Conservation (phyloP, 768 basidiomycete species). For the Termitomyces sp. region DNA sequence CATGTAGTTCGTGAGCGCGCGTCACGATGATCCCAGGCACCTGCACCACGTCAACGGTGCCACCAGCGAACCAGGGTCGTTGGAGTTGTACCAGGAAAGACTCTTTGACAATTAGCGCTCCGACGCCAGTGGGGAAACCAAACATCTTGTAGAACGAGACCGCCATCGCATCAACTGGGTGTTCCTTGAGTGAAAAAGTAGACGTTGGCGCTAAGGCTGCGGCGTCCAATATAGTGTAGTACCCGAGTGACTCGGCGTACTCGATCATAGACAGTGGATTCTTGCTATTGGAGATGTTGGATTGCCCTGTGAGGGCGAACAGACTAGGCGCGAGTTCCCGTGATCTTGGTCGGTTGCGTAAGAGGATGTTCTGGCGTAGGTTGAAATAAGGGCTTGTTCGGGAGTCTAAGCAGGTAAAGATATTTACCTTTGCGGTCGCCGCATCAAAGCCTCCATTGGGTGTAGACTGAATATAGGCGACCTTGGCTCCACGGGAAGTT, state of each 20-base stretch:
- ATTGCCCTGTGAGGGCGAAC: constrained; percentile 77
- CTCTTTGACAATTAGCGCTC: constrained; percentile 74
- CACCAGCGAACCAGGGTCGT: constrained; percentile 85
- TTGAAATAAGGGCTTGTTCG: constrained; percentile 23
- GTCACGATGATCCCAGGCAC: constrained; percentile 75
- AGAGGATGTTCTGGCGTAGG: constrained; percentile 50
- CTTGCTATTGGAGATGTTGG: constrained; percentile 80
- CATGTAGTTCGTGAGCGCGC: constrained; percentile 54
- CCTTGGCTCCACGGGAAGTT: constrained; percentile 47
- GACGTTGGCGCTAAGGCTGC: constrained; percentile 80
- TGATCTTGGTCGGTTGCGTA: constrained; percentile 46
- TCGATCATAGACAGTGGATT: constrained; percentile 61
- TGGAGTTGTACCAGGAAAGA: constrained; percentile 58
- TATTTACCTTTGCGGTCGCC: constrained; percentile 54
- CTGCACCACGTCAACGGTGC: constrained; percentile 80
- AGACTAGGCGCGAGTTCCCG: constrained; percentile 50
- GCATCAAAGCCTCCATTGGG: constrained; percentile 63
- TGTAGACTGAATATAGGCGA: constrained; percentile 66
- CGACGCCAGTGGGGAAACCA: constrained; percentile 83
- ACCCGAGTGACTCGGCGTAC: constrained; percentile 68
- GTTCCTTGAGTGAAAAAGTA: constrained; percentile 59
- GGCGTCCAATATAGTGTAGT: constrained; percentile 75
- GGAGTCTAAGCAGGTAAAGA: neutral
- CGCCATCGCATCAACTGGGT: constrained; percentile 78
- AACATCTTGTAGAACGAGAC: constrained; percentile 91